phyloP scores from a whole-genome alignment of 2,329 filamentous ascomycete species.

The Cladosporium sp. region DNA sequence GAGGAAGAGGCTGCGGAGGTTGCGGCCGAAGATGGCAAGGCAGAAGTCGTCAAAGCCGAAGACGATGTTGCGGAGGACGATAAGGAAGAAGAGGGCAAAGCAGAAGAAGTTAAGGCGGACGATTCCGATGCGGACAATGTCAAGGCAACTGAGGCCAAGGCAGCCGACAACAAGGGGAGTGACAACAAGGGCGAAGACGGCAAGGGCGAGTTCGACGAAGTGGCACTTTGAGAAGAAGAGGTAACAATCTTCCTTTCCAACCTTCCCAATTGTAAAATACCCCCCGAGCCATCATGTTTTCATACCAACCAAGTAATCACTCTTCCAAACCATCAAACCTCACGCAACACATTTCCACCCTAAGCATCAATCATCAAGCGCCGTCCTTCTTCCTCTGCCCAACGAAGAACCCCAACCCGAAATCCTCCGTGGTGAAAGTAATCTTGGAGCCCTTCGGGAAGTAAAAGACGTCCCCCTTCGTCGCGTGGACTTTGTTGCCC shows the following conservation, averaged over 20 bases:
- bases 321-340: not conserved
- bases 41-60: constrained; percentile 27
- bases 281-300: not conserved
- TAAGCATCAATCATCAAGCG: constrained; percentile 16
- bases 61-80: constrained; percentile 11
- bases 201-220: constrained; percentile 27
- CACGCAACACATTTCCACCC: not conserved
- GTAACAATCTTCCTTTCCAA: not conserved
- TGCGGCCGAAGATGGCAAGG: constrained; percentile 18
- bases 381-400: constrained; percentile 25
- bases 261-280: constrained; percentile 2
- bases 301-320: no score
- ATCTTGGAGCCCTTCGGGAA: constrained; percentile 63
- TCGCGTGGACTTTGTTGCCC: constrained; percentile 55
- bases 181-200: constrained; percentile 16
- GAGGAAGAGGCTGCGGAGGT: constrained; percentile 11
- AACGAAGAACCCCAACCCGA: constrained; percentile 25
- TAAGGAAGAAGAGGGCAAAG: no score
- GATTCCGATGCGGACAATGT: no score
- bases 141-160: constrained; percentile 1
- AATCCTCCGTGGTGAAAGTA: constrained; percentile 47
- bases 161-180: not conserved
- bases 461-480: constrained; percentile 62
- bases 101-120: no score
- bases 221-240: constrained; percentile 15